phyloP scores from a whole-genome alignment of 2,329 filamentous ascomycete genomes.

The Xylariales sp. region DNA sequence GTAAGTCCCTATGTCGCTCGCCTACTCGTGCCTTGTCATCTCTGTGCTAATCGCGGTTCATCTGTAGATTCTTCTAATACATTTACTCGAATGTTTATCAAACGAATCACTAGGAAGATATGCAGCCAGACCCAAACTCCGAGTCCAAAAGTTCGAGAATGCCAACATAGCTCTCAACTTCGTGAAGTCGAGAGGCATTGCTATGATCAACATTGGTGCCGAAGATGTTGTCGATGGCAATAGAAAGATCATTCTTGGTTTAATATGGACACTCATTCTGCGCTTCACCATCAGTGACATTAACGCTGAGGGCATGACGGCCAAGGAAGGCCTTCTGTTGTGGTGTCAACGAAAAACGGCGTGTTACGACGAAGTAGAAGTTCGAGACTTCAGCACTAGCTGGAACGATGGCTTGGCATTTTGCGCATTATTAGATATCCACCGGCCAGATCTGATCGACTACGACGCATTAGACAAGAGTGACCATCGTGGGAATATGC shows the following conservation, averaged over 20 bases:
- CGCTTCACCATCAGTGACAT: constrained; percentile 99
- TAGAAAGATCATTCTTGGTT: constrained; percentile 93
- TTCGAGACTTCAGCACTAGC: constrained; percentile 92
- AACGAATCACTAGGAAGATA: constrained; percentile 95
- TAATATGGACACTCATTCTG: constrained; percentile 98
- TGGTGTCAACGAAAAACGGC: constrained; percentile 99
- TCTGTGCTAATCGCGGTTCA: constrained; percentile 17
- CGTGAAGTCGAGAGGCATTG: constrained; percentile 89
- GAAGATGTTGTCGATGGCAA: constrained; percentile 99
- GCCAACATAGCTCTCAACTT: constrained; percentile 95
- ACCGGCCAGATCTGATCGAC: constrained; percentile 96
- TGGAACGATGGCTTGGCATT: constrained; percentile 99
- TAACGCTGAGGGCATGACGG: constrained; percentile 96
- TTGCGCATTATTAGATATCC: constrained; percentile 95
- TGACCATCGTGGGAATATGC: constrained; percentile 97
- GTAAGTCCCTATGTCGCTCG: constrained; percentile 65
- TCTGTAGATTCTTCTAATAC: constrained; percentile 86
- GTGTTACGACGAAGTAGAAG: constrained; percentile 96
- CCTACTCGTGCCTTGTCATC: neutral
- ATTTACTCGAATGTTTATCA: constrained; percentile 95
- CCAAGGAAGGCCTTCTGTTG: constrained; percentile 91
- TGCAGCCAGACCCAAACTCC: constrained; percentile 93
- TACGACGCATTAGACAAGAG: constrained; percentile 94
- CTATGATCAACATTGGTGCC: constrained; percentile 98
- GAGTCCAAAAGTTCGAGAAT: constrained; percentile 98